Percentiles rank a stretch among this genome's conserved stretches.
phyloP scores from a whole-genome alignment of 768 basidiomycete genomes.

The Cystofilobasidium capitatum region DNA sequence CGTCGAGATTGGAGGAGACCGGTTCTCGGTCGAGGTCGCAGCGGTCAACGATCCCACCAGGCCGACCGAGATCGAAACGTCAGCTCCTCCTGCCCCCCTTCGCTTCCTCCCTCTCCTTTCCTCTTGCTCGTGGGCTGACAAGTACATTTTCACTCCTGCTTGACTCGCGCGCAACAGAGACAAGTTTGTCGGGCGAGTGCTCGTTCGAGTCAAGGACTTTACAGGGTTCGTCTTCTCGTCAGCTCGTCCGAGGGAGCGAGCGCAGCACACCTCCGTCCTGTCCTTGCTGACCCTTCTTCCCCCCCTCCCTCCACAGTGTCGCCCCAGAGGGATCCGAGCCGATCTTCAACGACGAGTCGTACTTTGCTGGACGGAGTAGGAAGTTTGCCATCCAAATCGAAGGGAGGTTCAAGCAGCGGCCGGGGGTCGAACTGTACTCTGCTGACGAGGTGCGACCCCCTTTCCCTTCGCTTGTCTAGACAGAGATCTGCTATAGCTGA shows the following conservation, averaged over 20 bases:
- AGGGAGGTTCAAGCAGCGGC: slow-evolving; percentile 29
- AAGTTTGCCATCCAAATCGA: slow-evolving; percentile 33
- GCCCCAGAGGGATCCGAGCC: slow-evolving; percentile 26
- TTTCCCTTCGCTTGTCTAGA: no score
- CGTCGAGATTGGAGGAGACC: slow-evolving; percentile 30
- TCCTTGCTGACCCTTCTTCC: not conserved
- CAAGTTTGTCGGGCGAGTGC: slow-evolving; percentile 30
- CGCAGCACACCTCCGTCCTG: not conserved
- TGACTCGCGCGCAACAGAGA: slow-evolving; percentile 7
- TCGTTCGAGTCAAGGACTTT: slow-evolving; percentile 31
- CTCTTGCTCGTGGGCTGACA: not conserved
- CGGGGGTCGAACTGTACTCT: slow-evolving; percentile 27
- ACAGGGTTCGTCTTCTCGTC: slow-evolving; percentile 14
- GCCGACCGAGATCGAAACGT: slow-evolving; percentile 31
- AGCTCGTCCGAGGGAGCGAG: not conserved
- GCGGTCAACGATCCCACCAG: slow-evolving; percentile 27
- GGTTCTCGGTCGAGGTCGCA: slow-evolving; percentile 20
- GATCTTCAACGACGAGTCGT: slow-evolving; percentile 12
- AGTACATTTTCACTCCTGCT: not conserved
- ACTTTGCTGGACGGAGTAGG: slow-evolving; percentile 29
- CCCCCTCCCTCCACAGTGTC: slow-evolving; percentile 12
- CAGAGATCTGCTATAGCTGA: no score
- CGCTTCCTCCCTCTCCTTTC: not conserved
- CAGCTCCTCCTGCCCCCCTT: no score
- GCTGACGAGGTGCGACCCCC: slow-evolving; percentile 31